A percentile compares a stretch with the other conserved stretches of the same genome.
Evolutionary conservation across 148 eudicot species (phyloP).

Genomic region (Dysphania ambrosioides): DNA sequence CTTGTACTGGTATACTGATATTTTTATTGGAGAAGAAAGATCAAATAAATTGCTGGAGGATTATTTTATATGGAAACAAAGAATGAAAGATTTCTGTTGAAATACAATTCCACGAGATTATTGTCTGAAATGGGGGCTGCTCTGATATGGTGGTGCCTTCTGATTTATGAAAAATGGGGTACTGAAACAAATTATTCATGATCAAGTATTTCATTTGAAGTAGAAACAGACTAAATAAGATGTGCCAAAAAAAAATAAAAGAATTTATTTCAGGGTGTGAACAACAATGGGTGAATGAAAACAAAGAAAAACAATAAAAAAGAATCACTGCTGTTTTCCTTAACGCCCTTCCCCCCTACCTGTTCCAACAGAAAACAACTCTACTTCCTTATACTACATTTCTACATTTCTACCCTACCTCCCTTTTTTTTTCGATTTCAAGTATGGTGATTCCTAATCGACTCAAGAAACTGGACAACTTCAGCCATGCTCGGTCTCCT

Average conservation of each 20-base stretch:
- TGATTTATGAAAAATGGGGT: not conserved
- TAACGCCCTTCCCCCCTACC: constrained; percentile 22
- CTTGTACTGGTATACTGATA: not conserved
- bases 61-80: too few relatives aligned
- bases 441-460: constrained; percentile 43
- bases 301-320: constrained; percentile 37
- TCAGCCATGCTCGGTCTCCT: constrained; percentile 93
- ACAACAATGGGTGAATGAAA: constrained; percentile 18
- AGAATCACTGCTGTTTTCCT: constrained; percentile 37
- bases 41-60: not conserved
- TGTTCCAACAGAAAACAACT: constrained; percentile 13
- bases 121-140: not conserved
- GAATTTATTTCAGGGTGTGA: constrained; percentile 25
- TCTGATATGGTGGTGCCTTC: not conserved
- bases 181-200: not conserved
- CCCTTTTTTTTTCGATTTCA: constrained; percentile 5
- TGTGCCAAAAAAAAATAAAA: constrained; percentile 36
- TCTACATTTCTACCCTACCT: too few relatives aligned
- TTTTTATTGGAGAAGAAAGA: too few relatives aligned
- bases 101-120: too few relatives aligned
- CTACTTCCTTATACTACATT: not conserved
- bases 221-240: not conserved
- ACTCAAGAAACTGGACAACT: constrained; percentile 89
- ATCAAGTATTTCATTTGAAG: not conserved
- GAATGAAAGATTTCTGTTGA: too few relatives aligned